A percentile compares a stretch with the other conserved stretches of the same genome.
Conservation (phyloP, 768 basidiomycete genomes). For the Daedalea quercina region DNA sequence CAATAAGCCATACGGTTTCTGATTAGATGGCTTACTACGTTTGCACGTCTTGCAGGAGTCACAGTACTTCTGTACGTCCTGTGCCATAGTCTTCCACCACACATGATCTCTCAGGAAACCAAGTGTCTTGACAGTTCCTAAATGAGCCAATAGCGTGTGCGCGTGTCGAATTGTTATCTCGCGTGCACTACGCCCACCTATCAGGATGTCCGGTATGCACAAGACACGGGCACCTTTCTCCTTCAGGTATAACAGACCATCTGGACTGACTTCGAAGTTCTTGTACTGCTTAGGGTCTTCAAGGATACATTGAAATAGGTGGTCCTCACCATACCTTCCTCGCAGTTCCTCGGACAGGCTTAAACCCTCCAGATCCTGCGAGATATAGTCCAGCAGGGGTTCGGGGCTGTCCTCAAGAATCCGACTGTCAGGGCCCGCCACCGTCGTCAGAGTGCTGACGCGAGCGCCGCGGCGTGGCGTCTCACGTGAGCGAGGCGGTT, state of each 20-base stretch:
- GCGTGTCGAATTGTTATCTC: constrained; percentile 30
- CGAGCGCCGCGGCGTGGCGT: no score
- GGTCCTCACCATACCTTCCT: constrained; percentile 21
- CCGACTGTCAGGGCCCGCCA: no score
- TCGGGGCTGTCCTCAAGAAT: no score
- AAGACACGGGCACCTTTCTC: constrained; percentile 7
- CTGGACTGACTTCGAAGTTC: constrained; percentile 19
- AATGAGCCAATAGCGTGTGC: constrained; percentile 32
- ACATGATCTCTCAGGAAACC: constrained; percentile 26
- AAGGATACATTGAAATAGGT: constrained; percentile 23
- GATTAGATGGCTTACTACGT: constrained; percentile 12
- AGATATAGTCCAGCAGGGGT: no score
- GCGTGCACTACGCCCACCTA: constrained; percentile 12
- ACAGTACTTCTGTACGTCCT: constrained; percentile 22
- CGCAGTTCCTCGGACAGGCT: constrained; percentile 8
- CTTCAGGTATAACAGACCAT: constrained; percentile 18
- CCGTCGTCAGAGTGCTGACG: no score
- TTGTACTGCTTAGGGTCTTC: constrained; percentile 15
- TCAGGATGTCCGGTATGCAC: constrained; percentile 23
- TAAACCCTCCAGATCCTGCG: not conserved
- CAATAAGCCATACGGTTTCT: constrained; percentile 23
- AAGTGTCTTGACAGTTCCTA: constrained; percentile 28
- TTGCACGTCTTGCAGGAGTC: constrained; percentile 17
- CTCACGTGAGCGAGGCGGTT: no score
- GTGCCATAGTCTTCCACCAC: constrained; percentile 31